Evolutionary conservation across 257 asterid species (phyloP), one percentile per base, ranked within the genome.

Genomic region (Rhazya stricta): DNA sequence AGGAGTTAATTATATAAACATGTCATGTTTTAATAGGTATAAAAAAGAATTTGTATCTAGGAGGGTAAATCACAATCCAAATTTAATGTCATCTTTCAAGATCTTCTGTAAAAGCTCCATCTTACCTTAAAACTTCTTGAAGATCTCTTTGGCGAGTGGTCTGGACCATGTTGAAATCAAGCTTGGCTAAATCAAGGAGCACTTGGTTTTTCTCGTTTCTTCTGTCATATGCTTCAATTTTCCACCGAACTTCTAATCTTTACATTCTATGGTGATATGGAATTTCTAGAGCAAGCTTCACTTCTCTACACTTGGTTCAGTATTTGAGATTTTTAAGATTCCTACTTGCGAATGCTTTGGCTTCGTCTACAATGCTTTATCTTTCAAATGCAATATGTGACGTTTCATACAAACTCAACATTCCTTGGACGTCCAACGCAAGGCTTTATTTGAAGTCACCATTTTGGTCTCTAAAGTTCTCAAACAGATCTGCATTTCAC

Each of bases 381-480:
- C 65, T 76, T 15, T 69, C 51, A 34, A 41, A 57, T 43, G 72
- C 67, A 48, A 77, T 51, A 60, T 67, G 68, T 71, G 80, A 80
- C 34, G 84, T 84, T 78, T 83, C 83, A 16, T 71, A 72, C 65
- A 83, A 34, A 41, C 79, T 80, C 8, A 80, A 36, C 76, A 80
- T 50, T 54, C 83, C 84, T 5, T 12, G 34, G 9, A 61, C 32
- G 25, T 83, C 84, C 32, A 19, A 10, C 21, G 69, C 65, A 29
- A 83, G 6, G 67, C 61, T 63, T 41, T 36, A 16, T 3, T 6
- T 48, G 25, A 74, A 80, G 30, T 73, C 63, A n/a, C 83, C 79
- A 37, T 62, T 15, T 5, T 65, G 9, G 5, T 32, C 81, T 54
- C 27, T 79, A 71, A 80, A 74, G 34, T 69, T 76, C 74, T 51